Evolutionary conservation across 2,329 filamentous ascomycete genomes (phyloP), one percentile per base, ranked within the genome.

Genomic region (Paraphaeosphaeria sporulosa): DNA sequence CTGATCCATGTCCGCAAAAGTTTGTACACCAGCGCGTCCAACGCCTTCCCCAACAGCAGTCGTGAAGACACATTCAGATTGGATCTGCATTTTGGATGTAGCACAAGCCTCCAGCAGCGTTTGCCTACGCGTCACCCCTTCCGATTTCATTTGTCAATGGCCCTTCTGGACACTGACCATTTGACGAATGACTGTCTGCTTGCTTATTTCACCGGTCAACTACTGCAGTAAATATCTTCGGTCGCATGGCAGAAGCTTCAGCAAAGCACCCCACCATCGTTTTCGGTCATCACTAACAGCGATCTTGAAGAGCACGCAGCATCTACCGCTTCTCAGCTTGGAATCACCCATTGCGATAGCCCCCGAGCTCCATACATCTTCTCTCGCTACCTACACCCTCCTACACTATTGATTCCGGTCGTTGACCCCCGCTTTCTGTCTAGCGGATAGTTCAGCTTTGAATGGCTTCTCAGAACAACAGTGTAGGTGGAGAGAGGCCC

Each of bases 81-180:
- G 21, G 10, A 51, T 30, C 30, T 21, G 25, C n/a, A n/a, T 36
- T 19, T 34, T 57, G 63, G 65, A 70, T 23, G 66, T 67, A 47
- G 55, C 44, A 44, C 49, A 27, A 50, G 51, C 46, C 42, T 36
- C 44, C 27, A 42, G 30, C n/a, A 30, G 36, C 54, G 44, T 48
- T 57, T 48, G 38, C 43, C 51, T 54, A 30, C 30, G 30, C 59
- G 67, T 69, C 60, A 61, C 57, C 47, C 57, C 15, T 27, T 25
- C 57, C n/a, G 8, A n/a, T 36, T 19, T 30, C 25, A 47, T 30
- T 57, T 30, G 49, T 27, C 25, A 30, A n/a, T 54, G n/a, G 13
- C 15, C 19, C 23, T 17, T 30, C 25, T 10, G 32, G 21, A 7
- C 25, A 10, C 13, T 23, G 19, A 12, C 10, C 40, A 46, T 2